Evolutionary conservation across 176 grass and related monocot genomes (phyloP), one percentile per base, ranked within the genome.

Genomic region (Carex pumila): DNA sequence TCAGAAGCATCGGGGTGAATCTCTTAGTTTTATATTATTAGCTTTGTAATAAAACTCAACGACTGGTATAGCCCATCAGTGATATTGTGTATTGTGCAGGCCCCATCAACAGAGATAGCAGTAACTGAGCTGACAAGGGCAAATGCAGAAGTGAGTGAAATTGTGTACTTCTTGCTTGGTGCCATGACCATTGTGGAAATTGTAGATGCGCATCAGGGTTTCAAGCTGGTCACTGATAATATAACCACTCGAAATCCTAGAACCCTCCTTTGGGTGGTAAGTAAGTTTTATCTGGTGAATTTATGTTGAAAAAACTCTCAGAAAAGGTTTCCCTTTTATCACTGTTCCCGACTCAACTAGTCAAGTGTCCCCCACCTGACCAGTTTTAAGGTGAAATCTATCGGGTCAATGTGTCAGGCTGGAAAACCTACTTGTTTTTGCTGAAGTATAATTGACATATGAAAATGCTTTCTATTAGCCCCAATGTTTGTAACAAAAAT

Each of bases 121-220:
- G 69, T 93, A 84, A 82, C 91, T 87, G 95, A 98, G 70, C 77
- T 98, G 83, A 93, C 86, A 11, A 89, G 83, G 4, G 71, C 86
- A 88, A 93, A 89, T 58, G 74, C 65, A 81, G 95, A 94, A 95
- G 95, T 95, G 77, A 98, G 95, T 93, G 91, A 98, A 89, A 95
- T 98, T 80, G 95, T 98, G 1, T 98, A 94, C 84, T 98, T 98
- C 89, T 91, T 98, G 87, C 89, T 98, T 86, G 95, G 92, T 89
- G 92, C 95, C 87, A 98, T 98, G 95, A 95, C 95, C 29, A 92
- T 95, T 86, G 95, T 98, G 79, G 95, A 98, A 83, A 95, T 98
- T 92, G 91, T 98, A 84, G 95, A 95, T 95, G 93, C 95, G 69
- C 95, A 98, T 87, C 92, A 94, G 90, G 92, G 95, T 74, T 98